Evolutionary conservation across 208 protist species (phyloP), one percentile per base, ranked within the genome.

Genomic region (Leishmania turanica): DNA sequence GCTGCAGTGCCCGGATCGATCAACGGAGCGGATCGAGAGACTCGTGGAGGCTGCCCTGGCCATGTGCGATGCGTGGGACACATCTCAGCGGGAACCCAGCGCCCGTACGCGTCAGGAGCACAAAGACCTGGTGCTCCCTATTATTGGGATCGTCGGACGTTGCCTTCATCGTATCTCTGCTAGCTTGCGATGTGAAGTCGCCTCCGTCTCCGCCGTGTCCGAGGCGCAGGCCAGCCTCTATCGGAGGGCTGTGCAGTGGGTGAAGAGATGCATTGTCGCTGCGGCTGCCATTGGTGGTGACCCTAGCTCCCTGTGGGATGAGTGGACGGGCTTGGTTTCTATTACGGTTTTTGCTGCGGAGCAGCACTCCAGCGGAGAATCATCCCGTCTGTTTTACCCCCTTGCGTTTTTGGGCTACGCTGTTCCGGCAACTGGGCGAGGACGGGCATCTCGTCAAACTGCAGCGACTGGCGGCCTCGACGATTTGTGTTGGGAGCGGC

Each of bases 21-120:
- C 75, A 0, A 72, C 56, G 24, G 84, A 89, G 40, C 70, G 76
- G 2, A 53, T 81, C 37, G 75, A 87, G 56, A 82, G 82, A 40
- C 15, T 85, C 2, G 72, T 84, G 69, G 82, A 90, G n/a, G 85
- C 70, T 1, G 79, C 86, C 31, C 58, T 94, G 68, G 86, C 85
- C 9, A 42, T 58, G 19, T 77, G 37, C 40, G 75, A 79, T 24
- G 45, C 21, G 11, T 56, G 56, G 27, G 11, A 27, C 21, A 37
- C 17, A 15, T 24, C 40, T 37, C n/a, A 80, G 45, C 11, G 19
- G 11, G 45, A 24, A 37, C 5, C n/a, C 69, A 54, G 34, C 45
- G 21, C 21, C 11, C n/a, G 21, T 37, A 60, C 66, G 66, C 7
- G 17, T 11, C 24, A 62, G 13, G 45, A 31, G 51, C 8, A 60